These are phyloP conservation scores for Exophiala alcalophila DNA, from an alignment of 2,329 filamentous ascomycete species.

Conservation along the genomic window DNA sequence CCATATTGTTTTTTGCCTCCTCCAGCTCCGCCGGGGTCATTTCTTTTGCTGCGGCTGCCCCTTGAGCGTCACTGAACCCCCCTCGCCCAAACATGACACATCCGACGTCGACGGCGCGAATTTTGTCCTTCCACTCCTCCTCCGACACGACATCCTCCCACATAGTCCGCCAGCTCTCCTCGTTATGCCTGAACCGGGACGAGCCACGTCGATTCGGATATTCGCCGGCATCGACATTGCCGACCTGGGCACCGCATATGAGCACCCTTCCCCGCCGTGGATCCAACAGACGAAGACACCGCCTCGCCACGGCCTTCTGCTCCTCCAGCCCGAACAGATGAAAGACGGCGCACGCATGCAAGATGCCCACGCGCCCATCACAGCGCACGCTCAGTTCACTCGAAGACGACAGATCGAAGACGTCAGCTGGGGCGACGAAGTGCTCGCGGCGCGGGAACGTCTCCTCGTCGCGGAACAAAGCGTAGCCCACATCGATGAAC, in stretches of 20 bases:
- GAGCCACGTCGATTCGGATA: slow-evolving; percentile 18
- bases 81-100: slow-evolving; percentile 14
- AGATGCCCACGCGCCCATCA: slow-evolving; percentile 34
- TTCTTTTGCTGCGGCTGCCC: neutral
- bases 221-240: slow-evolving; percentile 25
- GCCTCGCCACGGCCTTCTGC: slow-evolving; percentile 32
- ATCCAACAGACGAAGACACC: slow-evolving; percentile 25
- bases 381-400: slow-evolving; percentile 24
- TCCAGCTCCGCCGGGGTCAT: neutral
- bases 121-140: slow-evolving; percentile 21
- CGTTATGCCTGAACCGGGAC: slow-evolving; percentile 35
- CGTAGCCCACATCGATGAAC: slow-evolving; percentile 43
- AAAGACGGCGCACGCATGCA: slow-evolving; percentile 41
- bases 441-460: slow-evolving; percentile 33
- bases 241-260: slow-evolving; percentile 31
- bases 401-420: slow-evolving; percentile 28
- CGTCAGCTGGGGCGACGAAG: slow-evolving; percentile 38
- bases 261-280: slow-evolving; percentile 17
- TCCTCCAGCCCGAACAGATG: slow-evolving; percentile 42
- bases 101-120: slow-evolving; percentile 27
- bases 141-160: slow-evolving; percentile 54
- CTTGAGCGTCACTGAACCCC: neutral
- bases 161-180: slow-evolving; percentile 50
- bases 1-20: slow-evolving; percentile 4
- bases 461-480: slow-evolving; percentile 41